phyloP scores from a whole-genome alignment of 768 basidiomycete genomes.

The Lentinula sp. region DNA sequence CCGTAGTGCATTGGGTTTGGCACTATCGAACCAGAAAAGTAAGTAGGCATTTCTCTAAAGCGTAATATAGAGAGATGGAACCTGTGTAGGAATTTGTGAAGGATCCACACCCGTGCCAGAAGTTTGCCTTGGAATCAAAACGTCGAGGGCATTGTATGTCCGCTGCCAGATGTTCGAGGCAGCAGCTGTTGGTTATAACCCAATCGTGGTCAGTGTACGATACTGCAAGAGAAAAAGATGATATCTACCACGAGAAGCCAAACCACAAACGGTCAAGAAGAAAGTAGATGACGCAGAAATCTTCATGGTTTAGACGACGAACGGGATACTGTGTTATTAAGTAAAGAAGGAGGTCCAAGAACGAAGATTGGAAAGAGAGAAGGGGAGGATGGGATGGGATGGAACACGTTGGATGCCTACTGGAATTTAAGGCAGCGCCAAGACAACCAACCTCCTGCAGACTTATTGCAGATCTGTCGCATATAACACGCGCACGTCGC shows the following conservation, averaged over 20 bases:
- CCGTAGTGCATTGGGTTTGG: neutral
- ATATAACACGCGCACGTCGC: too few species aligned
- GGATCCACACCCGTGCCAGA: neutral
- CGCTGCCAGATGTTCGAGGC: neutral
- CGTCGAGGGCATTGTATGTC: neutral
- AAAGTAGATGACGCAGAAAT: neutral
- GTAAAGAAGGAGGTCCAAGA: too few species aligned
- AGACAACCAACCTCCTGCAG: neutral
- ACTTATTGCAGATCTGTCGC: too few species aligned
- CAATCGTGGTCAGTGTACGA: neutral
- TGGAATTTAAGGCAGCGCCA: neutral
- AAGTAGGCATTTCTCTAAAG: neutral
- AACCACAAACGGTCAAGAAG: neutral
- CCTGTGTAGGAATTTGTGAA: neutral
- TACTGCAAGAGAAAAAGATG: neutral
- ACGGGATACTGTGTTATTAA: too few species aligned
- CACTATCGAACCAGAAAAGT: neutral
- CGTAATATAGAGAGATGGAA: neutral
- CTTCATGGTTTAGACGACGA: neutral
- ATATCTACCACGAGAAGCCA: neutral
- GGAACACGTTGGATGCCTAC: neutral
- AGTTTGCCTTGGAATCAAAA: neutral
- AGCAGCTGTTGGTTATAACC: neutral
- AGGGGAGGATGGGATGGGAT: neutral
- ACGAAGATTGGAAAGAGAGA: too few species aligned